Base-by-base conservation (phyloP, 2,329 filamentous ascomycete genomes). In the Colletotrichum tropicale region DNA sequence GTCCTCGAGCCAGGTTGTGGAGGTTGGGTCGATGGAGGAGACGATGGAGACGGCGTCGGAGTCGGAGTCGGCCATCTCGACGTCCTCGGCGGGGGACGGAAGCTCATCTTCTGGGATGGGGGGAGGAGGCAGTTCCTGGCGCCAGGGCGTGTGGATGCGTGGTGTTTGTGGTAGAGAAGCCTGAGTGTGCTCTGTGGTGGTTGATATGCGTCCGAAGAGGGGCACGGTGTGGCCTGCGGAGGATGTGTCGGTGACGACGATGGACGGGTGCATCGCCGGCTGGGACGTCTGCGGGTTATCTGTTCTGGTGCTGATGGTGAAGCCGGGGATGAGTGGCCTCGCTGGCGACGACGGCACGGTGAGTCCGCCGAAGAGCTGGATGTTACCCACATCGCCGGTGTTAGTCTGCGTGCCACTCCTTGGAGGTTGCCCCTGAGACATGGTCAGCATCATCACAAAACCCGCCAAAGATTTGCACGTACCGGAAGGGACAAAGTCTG, bases 1-100 rank as follows among this genome's bases (percentile, higher is more conserved):
- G 67, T 76, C 56, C 8, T 66, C 70, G 28, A 79, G 75, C 76
- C 76, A 78, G 28, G 52, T 43, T 12, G 34, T 38, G 7, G 32
- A 24, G 66, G 52, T 4, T 15, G 10, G 32, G 36, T 34, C 34
- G 30, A 21, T 21, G 67, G 18, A 12, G 18, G 10, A 21, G 56
- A 24, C 34, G 30, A 16, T 21, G 56, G 18, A 12, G 18, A n/a
- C 15, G 21, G 16, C 58, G 10, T 48, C 62, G 12, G 34, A 43
- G 26, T 58, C 34, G 1, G 38, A 15, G 32, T 77, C 75, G 13
- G 48, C 8, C 73, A 76, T 76, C 15, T 75, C 56, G 12, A 60
- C 13, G 64, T 75, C 75, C 1, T 56, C 30, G 16, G 58, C n/a
- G 6, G 43, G 38, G 30, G 26, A 28, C 1, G 6, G 43, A 2